Evolutionary conservation across 2,329 filamentous ascomycete genomes (phyloP), one percentile per base, ranked within the genome.

Genomic region (Scytalidium sp.): DNA sequence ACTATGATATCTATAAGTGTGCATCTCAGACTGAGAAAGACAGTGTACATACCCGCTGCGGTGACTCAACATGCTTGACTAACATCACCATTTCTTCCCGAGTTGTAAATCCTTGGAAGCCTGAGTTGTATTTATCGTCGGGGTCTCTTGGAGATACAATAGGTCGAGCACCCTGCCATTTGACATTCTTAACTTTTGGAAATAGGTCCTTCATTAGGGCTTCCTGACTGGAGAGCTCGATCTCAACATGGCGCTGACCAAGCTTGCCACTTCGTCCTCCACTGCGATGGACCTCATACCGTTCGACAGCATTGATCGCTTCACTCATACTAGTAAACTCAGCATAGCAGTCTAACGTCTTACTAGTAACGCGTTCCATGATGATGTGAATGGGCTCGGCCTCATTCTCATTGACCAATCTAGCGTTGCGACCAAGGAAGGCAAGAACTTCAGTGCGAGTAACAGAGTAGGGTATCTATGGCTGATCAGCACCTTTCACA

Each of bases 41-140:
- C 19, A 19, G 36, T 11, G 5, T 19, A 76, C 80, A 70, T 70
- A 85, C 83, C n/a, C 82, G 76, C 50, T 79, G 73, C 2, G 81
- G 79, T 2, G 76, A 72, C 59, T 86, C 81, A 3, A 81, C 79
- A 61, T 85, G 81, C 68, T 84, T 84, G 48, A 78, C 70, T 9
- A 86, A 71, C 78, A 85, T 80, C 1, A 75, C 73, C 71, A 86
- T 75, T 64, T 87, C 83, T 63, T 87, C 84, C 21, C 74, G 72
- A 0, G 75, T 77, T 25, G 86, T 67, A 57, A 87, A 85, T 11
- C 80, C 76, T 54, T 78, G 78, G 66, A 85, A 85, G 40, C 74
- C 76, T 76, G 5, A 75, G 69, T 58, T 74, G 65, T 41, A 56
- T n/a, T 2, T 56, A 53, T 54, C 71, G 63, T 53, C 60, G 23